Conservation (phyloP, 1,139 yeast species). For the Hyphopichia khmerensis region DNA sequence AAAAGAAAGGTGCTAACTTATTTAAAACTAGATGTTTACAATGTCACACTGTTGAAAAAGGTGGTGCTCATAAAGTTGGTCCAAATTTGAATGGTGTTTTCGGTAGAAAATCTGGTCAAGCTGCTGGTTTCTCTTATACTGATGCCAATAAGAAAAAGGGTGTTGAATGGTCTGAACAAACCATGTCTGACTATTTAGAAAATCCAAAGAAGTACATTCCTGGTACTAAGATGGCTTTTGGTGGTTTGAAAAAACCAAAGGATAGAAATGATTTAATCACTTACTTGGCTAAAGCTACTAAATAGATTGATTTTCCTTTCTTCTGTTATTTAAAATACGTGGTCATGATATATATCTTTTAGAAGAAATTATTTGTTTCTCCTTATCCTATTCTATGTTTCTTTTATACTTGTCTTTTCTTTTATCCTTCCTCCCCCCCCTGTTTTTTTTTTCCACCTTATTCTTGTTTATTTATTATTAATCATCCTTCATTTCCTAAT, state of each 20-base stretch:
- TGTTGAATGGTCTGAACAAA: slow-evolving; percentile 81
- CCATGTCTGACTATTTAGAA: slow-evolving; percentile 92
- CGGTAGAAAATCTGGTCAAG: slow-evolving; percentile 90
- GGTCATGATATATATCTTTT: neutral
- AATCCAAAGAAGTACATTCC: slow-evolving; percentile 99
- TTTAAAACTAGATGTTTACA: slow-evolving; percentile 99
- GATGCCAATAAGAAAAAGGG: slow-evolving; percentile 98
- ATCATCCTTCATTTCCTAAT: no score
- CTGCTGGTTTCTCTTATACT: slow-evolving; percentile 92
- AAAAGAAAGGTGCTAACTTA: slow-evolving; percentile 96
- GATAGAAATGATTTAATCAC: slow-evolving; percentile 97
- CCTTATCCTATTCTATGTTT: no score
- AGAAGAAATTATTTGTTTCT: neutral
- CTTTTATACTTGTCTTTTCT: no score
- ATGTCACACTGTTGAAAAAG: slow-evolving; percentile 95
- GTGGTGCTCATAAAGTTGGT: slow-evolving; percentile 99
- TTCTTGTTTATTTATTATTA: neutral
- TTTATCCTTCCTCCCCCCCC: no score
- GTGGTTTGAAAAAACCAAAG: slow-evolving; percentile 98
- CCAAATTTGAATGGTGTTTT: slow-evolving; percentile 96
- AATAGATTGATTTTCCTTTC: slow-evolving; percentile 32
- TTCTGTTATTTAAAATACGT: neutral
- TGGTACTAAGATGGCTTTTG: slow-evolving; percentile 99
- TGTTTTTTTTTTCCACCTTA: no score
- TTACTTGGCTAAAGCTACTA: slow-evolving; percentile 79